Conservation (phyloP, 2,329 filamentous ascomycete species). For the Fusarium sulawesiense region DNA sequence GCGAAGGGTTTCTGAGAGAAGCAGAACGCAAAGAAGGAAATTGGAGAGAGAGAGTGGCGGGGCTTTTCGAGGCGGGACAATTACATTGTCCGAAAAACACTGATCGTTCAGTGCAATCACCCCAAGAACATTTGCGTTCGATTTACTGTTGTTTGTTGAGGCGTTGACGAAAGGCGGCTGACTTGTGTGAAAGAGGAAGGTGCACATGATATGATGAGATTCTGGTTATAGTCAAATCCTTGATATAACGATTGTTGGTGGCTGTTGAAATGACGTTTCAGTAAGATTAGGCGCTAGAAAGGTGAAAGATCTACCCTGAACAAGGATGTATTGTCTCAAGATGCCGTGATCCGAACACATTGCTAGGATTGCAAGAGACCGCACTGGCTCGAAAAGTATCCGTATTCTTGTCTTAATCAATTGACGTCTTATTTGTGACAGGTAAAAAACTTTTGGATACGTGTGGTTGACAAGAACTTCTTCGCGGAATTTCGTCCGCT, state of each 20-base stretch:
- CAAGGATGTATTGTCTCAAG: background rate
- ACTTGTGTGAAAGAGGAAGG: background rate
- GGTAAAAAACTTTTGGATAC: background rate
- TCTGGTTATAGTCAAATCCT: background rate
- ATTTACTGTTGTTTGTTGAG: background rate
- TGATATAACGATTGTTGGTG: background rate
- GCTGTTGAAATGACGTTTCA: background rate
- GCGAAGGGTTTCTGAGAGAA: background rate
- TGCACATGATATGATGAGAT: background rate
- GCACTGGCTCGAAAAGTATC: background rate
- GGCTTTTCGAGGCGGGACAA: background rate
- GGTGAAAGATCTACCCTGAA: background rate
- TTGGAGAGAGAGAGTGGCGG: background rate
- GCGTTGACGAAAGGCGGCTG: background rate
- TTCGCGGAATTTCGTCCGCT: too few species aligned
- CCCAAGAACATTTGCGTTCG: too few species aligned
- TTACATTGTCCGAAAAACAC: background rate
- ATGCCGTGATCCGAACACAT: background rate
- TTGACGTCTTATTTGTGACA: background rate
- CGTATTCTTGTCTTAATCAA: too few species aligned
- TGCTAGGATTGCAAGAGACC: background rate
- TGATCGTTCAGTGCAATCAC: background rate
- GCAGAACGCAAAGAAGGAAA: fast-evolving
- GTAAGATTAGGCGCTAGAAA: background rate
- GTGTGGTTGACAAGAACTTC: too few species aligned